Evolutionary conservation across 352 stramenopile species (phyloP), one percentile per base, ranked within the genome.

Genomic region (Phytopythium vexans): DNA sequence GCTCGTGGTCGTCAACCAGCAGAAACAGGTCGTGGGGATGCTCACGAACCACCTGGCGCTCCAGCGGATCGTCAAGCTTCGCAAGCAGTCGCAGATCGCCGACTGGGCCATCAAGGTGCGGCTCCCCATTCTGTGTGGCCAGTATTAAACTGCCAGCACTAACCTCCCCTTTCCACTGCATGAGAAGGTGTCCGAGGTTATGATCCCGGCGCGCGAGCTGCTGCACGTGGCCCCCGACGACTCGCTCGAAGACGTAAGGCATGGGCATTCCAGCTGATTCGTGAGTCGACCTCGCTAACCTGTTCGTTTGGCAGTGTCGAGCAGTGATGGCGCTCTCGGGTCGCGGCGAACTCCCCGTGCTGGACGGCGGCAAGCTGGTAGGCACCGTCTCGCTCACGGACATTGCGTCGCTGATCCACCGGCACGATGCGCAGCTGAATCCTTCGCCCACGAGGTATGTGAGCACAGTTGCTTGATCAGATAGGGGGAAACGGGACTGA

Each of bases 331-430:
- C 82, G 44, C 52, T 90, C 33, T 89, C 82, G 0, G 77, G 77
- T 39, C 63, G 82, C 33, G 75, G 82, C 1, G 82, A 92, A 38
- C 49, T 92, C 9, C 79, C 79, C 0, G 82, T 92, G 34, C 48
- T 92, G 9, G 60, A 86, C 49, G 82, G 79, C 14, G 77, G 72
- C 49, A 87, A 86, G 56, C 52, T 92, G 42, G 62, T 89, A 16
- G 82, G 82, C 32, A 92, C 78, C 4, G 80, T 92, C n/a, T 92
- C 82, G 48, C 68, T 92, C 9, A 89, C 74, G 32, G 82, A 89
- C 48, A 89, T 89, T 60, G 79, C 79, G 39, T 87, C 76, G 49
- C 60, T 89, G 32, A 69, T 89, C n/a, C 72, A 88, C 61, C 79
- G 79, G 33, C 58, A 77, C 32, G 79, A 88, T 43, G 67, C 76